Percentiles rank a stretch among this genome's conserved stretches.
phyloP scores from a whole-genome alignment of 805 yeast genomes.

The Monosporozyma unispora region DNA sequence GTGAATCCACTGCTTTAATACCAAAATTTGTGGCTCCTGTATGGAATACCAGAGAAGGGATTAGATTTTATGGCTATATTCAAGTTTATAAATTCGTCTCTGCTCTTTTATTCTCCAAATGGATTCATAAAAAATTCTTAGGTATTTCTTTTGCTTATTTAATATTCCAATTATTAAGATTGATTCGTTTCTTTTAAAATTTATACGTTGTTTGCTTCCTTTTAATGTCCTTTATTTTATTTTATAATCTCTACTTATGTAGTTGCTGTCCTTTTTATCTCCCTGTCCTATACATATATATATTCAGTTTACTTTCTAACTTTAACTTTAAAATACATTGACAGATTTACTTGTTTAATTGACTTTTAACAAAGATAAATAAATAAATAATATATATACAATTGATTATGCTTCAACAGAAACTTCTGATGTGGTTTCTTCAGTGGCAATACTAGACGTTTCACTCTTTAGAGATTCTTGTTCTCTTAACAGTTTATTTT shows the following conservation, averaged over 20 bases:
- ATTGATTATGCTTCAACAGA: neutral
- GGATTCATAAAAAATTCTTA: slow-evolving; percentile 20
- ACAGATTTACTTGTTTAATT: neutral
- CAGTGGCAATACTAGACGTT: neutral
- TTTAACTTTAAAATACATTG: neutral
- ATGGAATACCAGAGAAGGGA: slow-evolving; percentile 15
- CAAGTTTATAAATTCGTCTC: slow-evolving; percentile 14
- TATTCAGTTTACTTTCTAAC: neutral
- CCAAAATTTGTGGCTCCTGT: slow-evolving; percentile 12
- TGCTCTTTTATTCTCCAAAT: slow-evolving; percentile 15
- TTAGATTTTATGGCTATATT: slow-evolving; percentile 18
- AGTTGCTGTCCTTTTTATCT: neutral
- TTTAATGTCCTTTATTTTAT: neutral
- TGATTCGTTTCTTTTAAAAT: slow-evolving; percentile 8
- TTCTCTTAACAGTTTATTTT: slow-evolving; percentile 5
- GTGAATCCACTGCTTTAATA: neutral
- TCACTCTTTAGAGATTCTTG: neutral
- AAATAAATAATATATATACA: neutral
- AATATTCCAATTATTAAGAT: slow-evolving; percentile 12
- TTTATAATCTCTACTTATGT: neutral
- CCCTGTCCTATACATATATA: neutral
- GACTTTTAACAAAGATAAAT: neutral
- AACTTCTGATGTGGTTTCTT: neutral
- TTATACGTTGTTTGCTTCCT: neutral
- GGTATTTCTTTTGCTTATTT: slow-evolving; percentile 20